Evolutionary conservation across 2,329 filamentous ascomycete genomes (phyloP).

Genomic region (Fusarium nanum): DNA sequence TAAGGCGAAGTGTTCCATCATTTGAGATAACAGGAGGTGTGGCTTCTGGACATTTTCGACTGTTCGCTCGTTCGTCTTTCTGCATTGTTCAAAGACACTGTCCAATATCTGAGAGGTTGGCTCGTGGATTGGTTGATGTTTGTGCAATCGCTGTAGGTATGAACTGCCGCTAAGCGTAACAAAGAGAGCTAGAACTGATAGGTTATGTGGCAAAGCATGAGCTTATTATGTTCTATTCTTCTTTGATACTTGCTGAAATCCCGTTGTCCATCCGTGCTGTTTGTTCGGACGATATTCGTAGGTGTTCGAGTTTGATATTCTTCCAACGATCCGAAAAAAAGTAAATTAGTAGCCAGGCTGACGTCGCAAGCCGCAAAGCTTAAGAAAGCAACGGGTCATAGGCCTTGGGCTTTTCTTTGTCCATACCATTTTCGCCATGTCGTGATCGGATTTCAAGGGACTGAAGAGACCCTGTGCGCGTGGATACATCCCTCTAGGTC

Average conservation of each 20-base stretch:
- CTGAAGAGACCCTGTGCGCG: background rate
- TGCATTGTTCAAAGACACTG: background rate
- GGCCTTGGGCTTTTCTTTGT: background rate
- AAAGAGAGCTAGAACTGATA: constrained; percentile 6
- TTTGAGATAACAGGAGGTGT: background rate
- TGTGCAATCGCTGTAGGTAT: background rate
- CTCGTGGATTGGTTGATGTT: background rate
- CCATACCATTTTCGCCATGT: background rate
- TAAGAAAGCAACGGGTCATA: background rate
- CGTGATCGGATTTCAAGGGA: background rate
- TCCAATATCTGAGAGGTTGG: background rate
- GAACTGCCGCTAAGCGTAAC: background rate
- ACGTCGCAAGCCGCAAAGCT: constrained; percentile 4
- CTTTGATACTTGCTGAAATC: constrained; percentile 9
- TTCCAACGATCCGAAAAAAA: background rate
- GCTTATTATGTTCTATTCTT: constrained; percentile 8
- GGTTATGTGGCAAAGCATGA: background rate
- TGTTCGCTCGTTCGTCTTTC: background rate
- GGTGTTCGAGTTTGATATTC: constrained; percentile 1
- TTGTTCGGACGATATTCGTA: constrained; percentile 1
- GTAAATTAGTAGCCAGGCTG: constrained; percentile 1
- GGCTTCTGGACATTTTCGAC: background rate
- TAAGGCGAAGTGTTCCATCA: background rate
- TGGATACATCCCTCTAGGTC: background rate
- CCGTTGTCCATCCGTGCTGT: constrained; percentile 5